Conservation (phyloP, 371 early-diverging fungal genomes). For the Syncephalastrum contaminatum region DNA sequence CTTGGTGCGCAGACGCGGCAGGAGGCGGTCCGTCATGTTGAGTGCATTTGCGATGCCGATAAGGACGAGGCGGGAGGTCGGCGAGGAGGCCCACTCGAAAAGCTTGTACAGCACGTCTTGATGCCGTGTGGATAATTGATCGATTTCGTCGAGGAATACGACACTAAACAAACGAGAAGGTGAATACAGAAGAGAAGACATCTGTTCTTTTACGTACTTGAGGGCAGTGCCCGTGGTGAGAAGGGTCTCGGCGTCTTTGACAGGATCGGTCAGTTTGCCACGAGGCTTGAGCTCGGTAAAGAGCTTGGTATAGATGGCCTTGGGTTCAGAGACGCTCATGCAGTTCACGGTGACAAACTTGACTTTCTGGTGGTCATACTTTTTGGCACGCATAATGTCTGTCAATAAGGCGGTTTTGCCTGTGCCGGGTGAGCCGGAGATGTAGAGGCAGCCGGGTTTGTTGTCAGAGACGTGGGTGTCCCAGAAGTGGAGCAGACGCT, state of each 20-base stretch:
- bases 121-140: conserved; percentile 77
- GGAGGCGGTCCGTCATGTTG: conserved; percentile 84
- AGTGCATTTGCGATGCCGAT: conserved; percentile 97
- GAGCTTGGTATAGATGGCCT: conserved; percentile 64
- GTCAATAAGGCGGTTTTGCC: conserved; percentile 91
- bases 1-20: conserved; percentile 85
- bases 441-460: conserved; percentile 72
- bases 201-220: conserved; percentile 33
- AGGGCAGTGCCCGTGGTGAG: conserved; percentile 37
- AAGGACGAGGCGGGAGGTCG: conserved; percentile 68
- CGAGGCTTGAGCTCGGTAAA: conserved; percentile 47
- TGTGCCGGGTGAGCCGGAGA: conserved; percentile 93
- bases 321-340: conserved; percentile 77
- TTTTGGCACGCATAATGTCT: conserved; percentile 46
- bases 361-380: conserved; percentile 21
- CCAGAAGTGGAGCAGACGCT: conserved; percentile 57
- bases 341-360: conserved; percentile 77
- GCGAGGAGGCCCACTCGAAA: conserved; percentile 76
- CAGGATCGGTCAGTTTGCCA: conserved; percentile 20
- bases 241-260: conserved; percentile 36
- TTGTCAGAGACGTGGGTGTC: conserved; percentile 35
- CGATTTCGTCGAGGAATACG: conserved; percentile 91
- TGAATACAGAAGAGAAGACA: background rate
- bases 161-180: conserved; percentile 43
- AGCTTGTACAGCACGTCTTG: conserved; percentile 86